Conservation (phyloP, 345 rosid species). For the Ceriops zippeliana region DNA sequence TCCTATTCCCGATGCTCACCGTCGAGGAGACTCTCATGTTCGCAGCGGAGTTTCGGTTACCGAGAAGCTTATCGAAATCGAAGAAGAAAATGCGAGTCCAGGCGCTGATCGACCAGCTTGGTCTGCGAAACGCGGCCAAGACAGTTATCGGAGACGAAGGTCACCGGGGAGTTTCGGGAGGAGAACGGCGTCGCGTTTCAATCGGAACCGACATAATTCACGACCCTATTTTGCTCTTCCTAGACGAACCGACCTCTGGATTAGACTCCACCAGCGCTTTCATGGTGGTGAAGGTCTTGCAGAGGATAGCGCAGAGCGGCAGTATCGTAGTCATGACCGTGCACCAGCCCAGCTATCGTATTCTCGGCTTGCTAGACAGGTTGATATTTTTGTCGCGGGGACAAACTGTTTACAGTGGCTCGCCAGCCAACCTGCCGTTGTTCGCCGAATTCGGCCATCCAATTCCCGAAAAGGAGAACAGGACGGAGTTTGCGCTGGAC, state of each 20-base stretch:
- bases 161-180: conserved; percentile 90
- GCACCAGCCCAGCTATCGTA: conserved; percentile 90
- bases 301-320: conserved; percentile 88
- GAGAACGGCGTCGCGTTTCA: conserved; percentile 86
- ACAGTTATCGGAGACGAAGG: conserved; percentile 95
- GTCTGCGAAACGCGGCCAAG: conserved; percentile 75
- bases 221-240: conserved; percentile 78
- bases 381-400: conserved; percentile 81
- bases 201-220: conserved; percentile 90
- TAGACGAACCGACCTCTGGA: conserved; percentile 95
- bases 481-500: conserved; percentile 82
- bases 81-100: conserved; percentile 73
- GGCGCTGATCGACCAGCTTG: conserved; percentile 81
- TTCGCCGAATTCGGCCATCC: conserved; percentile 88
- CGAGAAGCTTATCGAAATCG: conserved; percentile 63
- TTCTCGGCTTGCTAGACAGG: conserved; percentile 74
- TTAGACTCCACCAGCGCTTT: conserved; percentile 90
- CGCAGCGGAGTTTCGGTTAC: conserved; percentile 85
- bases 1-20: conserved; percentile 80
- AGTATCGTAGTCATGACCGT: conserved; percentile 91
- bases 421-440: conserved; percentile 53
- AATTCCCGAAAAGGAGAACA: conserved; percentile 81
- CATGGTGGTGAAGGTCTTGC: conserved; percentile 94
- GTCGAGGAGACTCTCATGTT: conserved; percentile 89
- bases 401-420: conserved; percentile 86